Conservation (phyloP, 805 yeast genomes). For the Schwanniomyces sp. region DNA sequence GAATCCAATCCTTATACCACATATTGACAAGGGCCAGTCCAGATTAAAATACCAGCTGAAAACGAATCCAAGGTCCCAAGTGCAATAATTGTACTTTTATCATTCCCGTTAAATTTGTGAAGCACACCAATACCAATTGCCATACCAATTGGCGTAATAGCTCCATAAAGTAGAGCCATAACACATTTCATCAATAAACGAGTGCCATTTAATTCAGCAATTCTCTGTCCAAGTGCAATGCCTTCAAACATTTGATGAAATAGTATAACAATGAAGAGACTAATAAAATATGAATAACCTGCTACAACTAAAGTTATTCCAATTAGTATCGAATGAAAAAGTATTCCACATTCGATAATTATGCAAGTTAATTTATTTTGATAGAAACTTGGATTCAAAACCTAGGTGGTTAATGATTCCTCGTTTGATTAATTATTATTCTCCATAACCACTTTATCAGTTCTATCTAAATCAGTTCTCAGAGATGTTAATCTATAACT, state of each 20-base stretch:
- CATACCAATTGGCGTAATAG: constrained; percentile 30
- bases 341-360: constrained; percentile 26
- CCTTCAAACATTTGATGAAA: constrained; percentile 35
- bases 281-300: constrained; percentile 23
- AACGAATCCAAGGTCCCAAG: constrained; percentile 31
- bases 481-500: constrained; percentile 9
- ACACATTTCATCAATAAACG: constrained; percentile 9
- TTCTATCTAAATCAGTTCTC: constrained; percentile 2
- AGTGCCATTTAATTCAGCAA: constrained; percentile 27
- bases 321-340: constrained; percentile 29
- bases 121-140: constrained; percentile 31
- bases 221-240: constrained; percentile 23
- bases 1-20: constrained; percentile 30
- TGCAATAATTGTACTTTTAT: constrained; percentile 28
- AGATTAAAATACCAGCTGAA: constrained; percentile 33
- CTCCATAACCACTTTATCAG: constrained; percentile 19
- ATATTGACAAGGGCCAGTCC: constrained; percentile 31
- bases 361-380: constrained; percentile 11
- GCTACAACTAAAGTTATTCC: constrained; percentile 31
- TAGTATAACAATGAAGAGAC: constrained; percentile 28
- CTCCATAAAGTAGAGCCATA: constrained; percentile 20
- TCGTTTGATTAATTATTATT: constrained; percentile 4
- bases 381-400: neutral
- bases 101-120: constrained; percentile 26
- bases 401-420: too few species aligned